A percentile compares a stretch with the other conserved stretches of the same genome.
phyloP scores from a whole-genome alignment of 306 rosid genomes.

The Quercus dentata region DNA sequence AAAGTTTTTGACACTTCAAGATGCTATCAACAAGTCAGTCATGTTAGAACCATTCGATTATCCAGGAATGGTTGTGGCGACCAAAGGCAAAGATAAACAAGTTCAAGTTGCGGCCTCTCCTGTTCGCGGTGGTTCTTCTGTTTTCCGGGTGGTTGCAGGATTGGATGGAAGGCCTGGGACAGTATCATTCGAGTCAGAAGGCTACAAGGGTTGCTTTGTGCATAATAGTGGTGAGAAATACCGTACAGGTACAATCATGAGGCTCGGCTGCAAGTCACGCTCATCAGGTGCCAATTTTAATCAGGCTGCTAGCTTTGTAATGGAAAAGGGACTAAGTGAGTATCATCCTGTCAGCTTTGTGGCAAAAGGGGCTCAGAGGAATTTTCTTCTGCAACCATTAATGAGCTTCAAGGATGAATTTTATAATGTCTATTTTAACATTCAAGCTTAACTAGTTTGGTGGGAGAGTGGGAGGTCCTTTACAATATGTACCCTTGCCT shows the following conservation, averaged over 20 bases:
- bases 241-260: slow-evolving; percentile 29
- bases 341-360: slow-evolving; percentile 77
- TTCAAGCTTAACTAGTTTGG: slow-evolving; percentile 24
- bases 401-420: slow-evolving; percentile 58
- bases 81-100: slow-evolving; percentile 37
- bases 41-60: slow-evolving; percentile 62
- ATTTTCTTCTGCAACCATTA: slow-evolving; percentile 71
- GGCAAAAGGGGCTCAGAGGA: slow-evolving; percentile 56
- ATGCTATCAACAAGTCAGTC: slow-evolving; percentile 35
- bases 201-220: slow-evolving; percentile 57
- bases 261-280: slow-evolving; percentile 44
- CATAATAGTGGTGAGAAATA: slow-evolving; percentile 17
- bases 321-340: slow-evolving; percentile 41
- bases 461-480: neutral
- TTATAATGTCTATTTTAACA: slow-evolving; percentile 73
- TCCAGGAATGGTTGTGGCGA: slow-evolving; percentile 57
- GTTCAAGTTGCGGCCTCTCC: slow-evolving; percentile 34
- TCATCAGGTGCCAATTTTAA: slow-evolving; percentile 25
- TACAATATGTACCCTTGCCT: neutral
- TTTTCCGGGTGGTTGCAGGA: slow-evolving; percentile 53
- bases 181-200: slow-evolving; percentile 54
- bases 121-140: slow-evolving; percentile 22
- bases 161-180: slow-evolving; percentile 57
- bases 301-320: slow-evolving; percentile 61
- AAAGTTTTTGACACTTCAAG: slow-evolving; percentile 7